These are phyloP conservation scores for Solanum sitiens DNA, from an alignment of 257 asterid genomes.

Conservation along the genomic window DNA sequence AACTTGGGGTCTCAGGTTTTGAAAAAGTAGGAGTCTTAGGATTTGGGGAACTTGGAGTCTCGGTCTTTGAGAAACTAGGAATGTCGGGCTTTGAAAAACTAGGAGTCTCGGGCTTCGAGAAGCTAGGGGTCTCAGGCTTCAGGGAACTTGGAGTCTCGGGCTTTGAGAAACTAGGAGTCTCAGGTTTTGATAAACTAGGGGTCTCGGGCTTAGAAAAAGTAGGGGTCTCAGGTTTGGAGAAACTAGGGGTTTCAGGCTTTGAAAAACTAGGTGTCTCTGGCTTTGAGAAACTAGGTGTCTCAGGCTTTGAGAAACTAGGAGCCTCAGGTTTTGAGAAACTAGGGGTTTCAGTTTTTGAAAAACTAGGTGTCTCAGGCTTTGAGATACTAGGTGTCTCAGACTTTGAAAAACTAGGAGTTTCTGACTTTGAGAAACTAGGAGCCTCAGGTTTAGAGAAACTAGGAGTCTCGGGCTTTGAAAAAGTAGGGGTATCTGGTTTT, in stretches of 20 bases:
- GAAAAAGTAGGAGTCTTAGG: too few species aligned
- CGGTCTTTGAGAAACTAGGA: neutral
- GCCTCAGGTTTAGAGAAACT: neutral
- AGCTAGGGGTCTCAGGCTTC: neutral
- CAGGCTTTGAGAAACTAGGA: neutral
- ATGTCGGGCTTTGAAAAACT: neutral
- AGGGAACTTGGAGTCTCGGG: neutral
- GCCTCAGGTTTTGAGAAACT: neutral
- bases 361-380: neutral
- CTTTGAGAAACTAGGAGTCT: too few species aligned
- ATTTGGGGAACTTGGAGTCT: too few species aligned
- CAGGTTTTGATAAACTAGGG: neutral
- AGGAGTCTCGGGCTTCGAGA: neutral
- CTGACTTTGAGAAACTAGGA: fast-evolving
- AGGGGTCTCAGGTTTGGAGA: neutral
- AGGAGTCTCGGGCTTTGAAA: fast-evolving
- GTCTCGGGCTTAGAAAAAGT: neutral
- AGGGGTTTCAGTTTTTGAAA: neutral
- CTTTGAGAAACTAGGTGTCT: neutral
- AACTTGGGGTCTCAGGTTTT: too few species aligned
- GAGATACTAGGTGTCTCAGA: fast-evolving
- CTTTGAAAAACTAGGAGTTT: neutral
- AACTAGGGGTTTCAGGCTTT: neutral
- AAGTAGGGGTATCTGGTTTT: fast-evolving
- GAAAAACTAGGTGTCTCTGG: neutral